Evolutionary conservation across 768 basidiomycete species (phyloP).

Genomic region (Hypsizygus marmoreus): DNA sequence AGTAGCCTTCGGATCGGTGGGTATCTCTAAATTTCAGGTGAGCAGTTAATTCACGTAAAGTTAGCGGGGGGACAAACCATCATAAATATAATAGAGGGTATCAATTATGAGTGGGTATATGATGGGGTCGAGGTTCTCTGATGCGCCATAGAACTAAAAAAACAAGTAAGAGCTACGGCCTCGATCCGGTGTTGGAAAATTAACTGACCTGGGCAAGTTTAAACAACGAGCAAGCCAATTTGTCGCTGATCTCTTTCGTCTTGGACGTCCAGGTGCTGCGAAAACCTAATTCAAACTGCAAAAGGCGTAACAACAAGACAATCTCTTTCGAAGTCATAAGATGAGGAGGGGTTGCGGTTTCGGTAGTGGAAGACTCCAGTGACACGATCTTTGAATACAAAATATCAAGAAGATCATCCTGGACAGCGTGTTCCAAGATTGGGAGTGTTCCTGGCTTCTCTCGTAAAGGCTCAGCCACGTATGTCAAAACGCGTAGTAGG

Average conservation of each 20-base stretch:
- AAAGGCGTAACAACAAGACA: constrained; percentile 61
- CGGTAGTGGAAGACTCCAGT: constrained; percentile 37
- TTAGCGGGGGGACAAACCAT: constrained; percentile 49
- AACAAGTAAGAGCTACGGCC: constrained; percentile 4
- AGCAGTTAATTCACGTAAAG: background rate
- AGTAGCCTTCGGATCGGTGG: constrained; percentile 54
- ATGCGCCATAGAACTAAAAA: constrained; percentile 55
- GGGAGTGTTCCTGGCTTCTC: constrained; percentile 43
- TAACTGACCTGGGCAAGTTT: constrained; percentile 52
- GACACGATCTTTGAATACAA: constrained; percentile 48
- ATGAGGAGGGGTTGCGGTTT: constrained; percentile 18
- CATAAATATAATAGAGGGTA: constrained; percentile 71
- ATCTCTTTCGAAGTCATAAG: constrained; percentile 33
- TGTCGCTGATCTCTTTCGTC: constrained; percentile 46
- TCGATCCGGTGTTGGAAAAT: constrained; percentile 9
- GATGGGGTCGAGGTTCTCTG: constrained; percentile 54
- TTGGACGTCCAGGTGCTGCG: constrained; percentile 55
- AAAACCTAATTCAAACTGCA: constrained; percentile 77
- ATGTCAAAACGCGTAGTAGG: constrained; percentile 66
- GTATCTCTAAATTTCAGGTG: constrained; percentile 52
- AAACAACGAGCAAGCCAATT: constrained; percentile 46
- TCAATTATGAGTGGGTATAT: constrained; percentile 71
- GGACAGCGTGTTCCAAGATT: constrained; percentile 52
- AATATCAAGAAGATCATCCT: constrained; percentile 57
- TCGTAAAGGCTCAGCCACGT: constrained; percentile 68